Percentiles rank a stretch among this genome's conserved stretches.
Evolutionary conservation across 257 asterid genomes (phyloP).

Genomic region (Schizonepeta tenuifolia): DNA sequence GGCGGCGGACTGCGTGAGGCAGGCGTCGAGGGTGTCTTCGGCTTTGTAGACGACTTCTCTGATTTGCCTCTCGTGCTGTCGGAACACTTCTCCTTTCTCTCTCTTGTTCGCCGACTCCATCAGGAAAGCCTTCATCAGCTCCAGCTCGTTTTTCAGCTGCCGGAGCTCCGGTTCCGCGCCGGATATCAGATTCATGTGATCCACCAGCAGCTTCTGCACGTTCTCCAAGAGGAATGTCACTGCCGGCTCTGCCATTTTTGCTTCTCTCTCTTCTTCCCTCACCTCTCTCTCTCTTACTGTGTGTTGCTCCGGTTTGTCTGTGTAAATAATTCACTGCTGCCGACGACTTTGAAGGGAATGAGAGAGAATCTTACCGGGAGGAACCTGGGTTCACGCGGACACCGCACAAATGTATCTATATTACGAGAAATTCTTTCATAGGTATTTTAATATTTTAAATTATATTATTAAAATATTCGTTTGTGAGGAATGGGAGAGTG

Average conservation of each 20-base stretch:
- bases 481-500: too few relatives aligned
- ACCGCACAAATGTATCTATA: too few relatives aligned
- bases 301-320: neutral
- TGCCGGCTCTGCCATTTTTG: slow-evolving; percentile 36
- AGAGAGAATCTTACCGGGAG: too few relatives aligned
- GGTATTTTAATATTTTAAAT: too few relatives aligned
- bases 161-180: slow-evolving; percentile 30
- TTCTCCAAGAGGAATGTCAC: slow-evolving; percentile 37
- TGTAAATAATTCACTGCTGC: neutral
- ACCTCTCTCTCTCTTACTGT: neutral
- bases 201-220: slow-evolving; percentile 20
- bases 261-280: neutral
- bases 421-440: too few relatives aligned
- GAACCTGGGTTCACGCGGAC: too few relatives aligned
- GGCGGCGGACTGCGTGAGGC: slow-evolving; percentile 31
- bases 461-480: too few relatives aligned
- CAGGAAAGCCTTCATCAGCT: slow-evolving; percentile 29
- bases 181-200: slow-evolving; percentile 11
- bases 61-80: slow-evolving; percentile 27
- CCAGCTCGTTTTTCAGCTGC: slow-evolving; percentile 31
- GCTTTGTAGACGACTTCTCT: slow-evolving; percentile 32
- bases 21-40: slow-evolving; percentile 39
- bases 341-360: too few relatives aligned
- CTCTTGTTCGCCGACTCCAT: slow-evolving; percentile 26
- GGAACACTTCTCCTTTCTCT: slow-evolving; percentile 27